phyloP scores from a whole-genome alignment of 495 filamentous ascomycete species.

The Penicillium longicatenatum region DNA sequence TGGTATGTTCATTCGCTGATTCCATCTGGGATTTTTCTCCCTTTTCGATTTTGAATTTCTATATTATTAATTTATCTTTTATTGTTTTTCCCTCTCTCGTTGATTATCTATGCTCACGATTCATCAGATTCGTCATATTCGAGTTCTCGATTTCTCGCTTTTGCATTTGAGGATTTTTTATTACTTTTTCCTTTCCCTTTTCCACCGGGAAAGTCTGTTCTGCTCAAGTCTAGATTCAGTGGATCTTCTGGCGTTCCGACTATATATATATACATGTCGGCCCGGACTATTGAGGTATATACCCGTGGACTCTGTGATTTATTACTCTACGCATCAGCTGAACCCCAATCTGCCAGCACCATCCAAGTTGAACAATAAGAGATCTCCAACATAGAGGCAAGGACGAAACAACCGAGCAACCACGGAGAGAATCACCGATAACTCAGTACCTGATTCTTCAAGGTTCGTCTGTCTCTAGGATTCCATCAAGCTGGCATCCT shows the following conservation, averaged over 20 bases:
- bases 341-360: neutral
- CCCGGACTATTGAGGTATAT: neutral
- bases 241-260: neutral
- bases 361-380: neutral
- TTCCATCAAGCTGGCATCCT: conserved; percentile 58
- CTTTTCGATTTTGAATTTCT: neutral
- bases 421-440: neutral
- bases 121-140: conserved; percentile 25
- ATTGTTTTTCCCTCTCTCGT: conserved; percentile 1
- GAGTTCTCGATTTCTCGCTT: neutral
- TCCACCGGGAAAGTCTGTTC: neutral
- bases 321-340: neutral
- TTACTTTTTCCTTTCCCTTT: conserved; percentile 1
- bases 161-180: neutral
- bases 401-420: neutral
- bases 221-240: neutral
- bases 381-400: neutral
- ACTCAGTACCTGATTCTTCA: neutral
- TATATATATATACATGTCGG: neutral
- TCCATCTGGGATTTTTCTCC: neutral
- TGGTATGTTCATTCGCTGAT: conserved; percentile 11
- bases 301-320: neutral
- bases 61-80: neutral
- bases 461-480: neutral
- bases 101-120: neutral